Percentiles rank a stretch among this genome's conserved stretches.
Evolutionary conservation across 306 rosid species (phyloP).

Genomic region (Amphicarpaea edgeworthii): DNA sequence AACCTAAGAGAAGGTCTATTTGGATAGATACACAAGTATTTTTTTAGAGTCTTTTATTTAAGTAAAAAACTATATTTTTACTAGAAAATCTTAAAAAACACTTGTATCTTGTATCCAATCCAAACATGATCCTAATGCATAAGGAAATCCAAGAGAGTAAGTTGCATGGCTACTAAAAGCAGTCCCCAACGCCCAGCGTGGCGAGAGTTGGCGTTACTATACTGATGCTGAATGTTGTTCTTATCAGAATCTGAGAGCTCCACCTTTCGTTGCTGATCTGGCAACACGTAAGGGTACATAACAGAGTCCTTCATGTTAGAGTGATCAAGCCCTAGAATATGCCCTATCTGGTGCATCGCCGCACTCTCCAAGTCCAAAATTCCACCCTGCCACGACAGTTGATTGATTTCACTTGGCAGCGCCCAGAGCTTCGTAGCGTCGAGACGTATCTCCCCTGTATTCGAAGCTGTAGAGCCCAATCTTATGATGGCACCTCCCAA

Average conservation of each 20-base stretch:
- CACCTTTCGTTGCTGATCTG: neutral
- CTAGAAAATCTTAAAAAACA: no score
- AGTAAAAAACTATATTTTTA: no score
- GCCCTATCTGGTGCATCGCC: neutral
- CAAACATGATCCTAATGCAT: no score
- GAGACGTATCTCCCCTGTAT: neutral
- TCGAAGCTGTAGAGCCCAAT: neutral
- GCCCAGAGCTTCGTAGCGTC: no score
- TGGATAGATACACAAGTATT: no score
- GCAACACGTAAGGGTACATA: neutral
- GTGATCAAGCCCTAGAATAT: neutral
- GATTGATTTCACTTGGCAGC: no score
- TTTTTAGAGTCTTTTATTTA: no score
- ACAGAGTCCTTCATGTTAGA: neutral
- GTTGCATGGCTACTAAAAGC: no score
- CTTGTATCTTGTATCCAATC: no score
- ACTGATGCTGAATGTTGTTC: neutral
- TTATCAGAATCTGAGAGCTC: neutral
- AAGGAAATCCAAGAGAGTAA: neutral
- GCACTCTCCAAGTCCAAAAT: constrained; percentile 8
- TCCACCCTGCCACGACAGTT: no score
- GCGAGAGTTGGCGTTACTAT: neutral
- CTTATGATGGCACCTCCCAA: neutral
- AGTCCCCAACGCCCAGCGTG: neutral
- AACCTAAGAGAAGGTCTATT: no score